These are phyloP conservation scores for Platanthera zijinensis DNA, from an alignment of 106 monocot genomes.

Conservation along the genomic window DNA sequence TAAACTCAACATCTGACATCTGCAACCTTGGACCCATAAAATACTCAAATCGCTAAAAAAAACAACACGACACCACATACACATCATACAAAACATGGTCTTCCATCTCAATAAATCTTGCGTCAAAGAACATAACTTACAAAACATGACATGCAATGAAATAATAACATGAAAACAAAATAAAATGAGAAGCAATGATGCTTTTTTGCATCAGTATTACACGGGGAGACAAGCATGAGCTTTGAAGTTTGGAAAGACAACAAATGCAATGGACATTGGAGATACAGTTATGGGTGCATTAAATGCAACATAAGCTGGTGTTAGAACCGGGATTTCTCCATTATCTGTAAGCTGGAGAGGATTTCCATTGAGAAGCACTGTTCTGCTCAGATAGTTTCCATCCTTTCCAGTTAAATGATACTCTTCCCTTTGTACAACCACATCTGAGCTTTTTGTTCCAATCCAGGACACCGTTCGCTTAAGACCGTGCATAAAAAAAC, in stretches of 20 bases:
- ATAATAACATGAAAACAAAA: no score
- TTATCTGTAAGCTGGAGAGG: conserved; percentile 41
- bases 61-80: no score
- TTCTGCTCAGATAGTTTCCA: conserved; percentile 30
- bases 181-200: no score
- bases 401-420: conserved; percentile 55
- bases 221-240: conserved; percentile 20
- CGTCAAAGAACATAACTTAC: no score
- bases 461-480: conserved; percentile 57
- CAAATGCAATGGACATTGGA: conserved; percentile 57
- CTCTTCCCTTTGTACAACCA: conserved; percentile 39
- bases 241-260: conserved; percentile 56
- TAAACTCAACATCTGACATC: no score
- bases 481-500: conserved; percentile 24
- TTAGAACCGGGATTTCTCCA: conserved; percentile 42
- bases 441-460: conserved; percentile 39
- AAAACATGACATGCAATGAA: no score
- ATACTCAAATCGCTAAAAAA: no score
- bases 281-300: conserved; percentile 27
- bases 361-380: conserved; percentile 52
- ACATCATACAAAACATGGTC: no score
- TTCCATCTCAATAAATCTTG: no score
- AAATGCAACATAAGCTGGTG: conserved; percentile 24
- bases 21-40: no score
- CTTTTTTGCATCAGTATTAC: not conserved